These are phyloP conservation scores for Phascolomyces articulosus DNA, from an alignment of 371 early-diverging fungal genomes.

Conservation along the genomic window DNA sequence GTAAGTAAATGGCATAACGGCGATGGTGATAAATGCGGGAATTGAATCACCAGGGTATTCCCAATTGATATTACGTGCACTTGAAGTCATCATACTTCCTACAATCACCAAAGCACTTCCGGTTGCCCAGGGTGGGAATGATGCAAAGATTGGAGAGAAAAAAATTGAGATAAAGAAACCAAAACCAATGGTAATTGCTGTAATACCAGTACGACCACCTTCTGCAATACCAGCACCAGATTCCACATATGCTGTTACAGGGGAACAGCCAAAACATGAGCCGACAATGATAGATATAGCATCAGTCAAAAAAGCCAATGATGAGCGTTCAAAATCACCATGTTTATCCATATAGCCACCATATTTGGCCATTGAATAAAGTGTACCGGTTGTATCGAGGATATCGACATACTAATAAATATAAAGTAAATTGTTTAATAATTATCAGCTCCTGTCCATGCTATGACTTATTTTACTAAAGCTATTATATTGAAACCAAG, in stretches of 20 bases:
- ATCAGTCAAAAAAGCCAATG: conserved; percentile 74
- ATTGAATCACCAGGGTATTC: conserved; percentile 76
- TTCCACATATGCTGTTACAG: conserved; percentile 80
- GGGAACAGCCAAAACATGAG: conserved; percentile 73
- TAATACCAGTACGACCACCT: conserved; percentile 79
- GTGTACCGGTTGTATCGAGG: conserved; percentile 78
- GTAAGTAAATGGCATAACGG: conserved; percentile 79
- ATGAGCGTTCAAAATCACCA: conserved; percentile 80
- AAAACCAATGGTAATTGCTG: conserved; percentile 66
- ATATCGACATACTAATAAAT: conserved; percentile 69
- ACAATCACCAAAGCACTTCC: conserved; percentile 80
- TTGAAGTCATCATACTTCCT: conserved; percentile 80
- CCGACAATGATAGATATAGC: conserved; percentile 69
- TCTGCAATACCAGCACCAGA: conserved; percentile 83
- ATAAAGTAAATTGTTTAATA: no score
- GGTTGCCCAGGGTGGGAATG: conserved; percentile 79
- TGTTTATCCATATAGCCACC: conserved; percentile 76
- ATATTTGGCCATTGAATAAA: conserved; percentile 83
- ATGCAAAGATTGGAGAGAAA: conserved; percentile 84
- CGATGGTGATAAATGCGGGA: conserved; percentile 77
- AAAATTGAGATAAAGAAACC: conserved; percentile 78
- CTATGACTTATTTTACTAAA: no score
- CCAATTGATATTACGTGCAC: conserved; percentile 76
- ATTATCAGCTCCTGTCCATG: no score
- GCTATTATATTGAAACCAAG: no score